phyloP scores from a whole-genome alignment of 2,329 filamentous ascomycete species.

The Pseudogymnoascus sp. region DNA sequence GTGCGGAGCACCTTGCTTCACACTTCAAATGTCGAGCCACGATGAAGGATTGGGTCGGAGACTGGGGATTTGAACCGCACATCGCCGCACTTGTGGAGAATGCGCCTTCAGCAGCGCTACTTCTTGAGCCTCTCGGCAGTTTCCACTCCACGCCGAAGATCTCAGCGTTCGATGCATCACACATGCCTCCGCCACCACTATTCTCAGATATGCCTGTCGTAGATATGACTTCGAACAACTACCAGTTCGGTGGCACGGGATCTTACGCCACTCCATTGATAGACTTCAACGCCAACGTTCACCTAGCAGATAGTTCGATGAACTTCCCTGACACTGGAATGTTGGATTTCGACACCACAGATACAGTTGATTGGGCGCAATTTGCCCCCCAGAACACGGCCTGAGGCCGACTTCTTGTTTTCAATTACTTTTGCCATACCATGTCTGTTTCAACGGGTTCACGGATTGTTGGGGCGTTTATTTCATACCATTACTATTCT shows the following conservation, averaged over 20 bases:
- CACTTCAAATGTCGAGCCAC: slow-evolving; percentile 32
- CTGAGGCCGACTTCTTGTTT: not conserved
- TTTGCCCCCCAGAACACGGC: not conserved
- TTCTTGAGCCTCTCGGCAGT: not conserved
- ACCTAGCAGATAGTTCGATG: not conserved
- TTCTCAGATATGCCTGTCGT: not conserved
- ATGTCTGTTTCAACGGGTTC: not conserved
- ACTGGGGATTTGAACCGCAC: slow-evolving; percentile 32
- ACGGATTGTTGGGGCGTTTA: not conserved
- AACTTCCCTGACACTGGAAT: not conserved
- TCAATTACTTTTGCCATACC: slow-evolving; percentile 2
- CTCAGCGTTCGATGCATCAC: not conserved
- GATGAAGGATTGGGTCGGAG: slow-evolving; percentile 33
- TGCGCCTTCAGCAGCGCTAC: not conserved
- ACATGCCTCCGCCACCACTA: not conserved
- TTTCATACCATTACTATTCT: not conserved
- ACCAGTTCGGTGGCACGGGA: not conserved
- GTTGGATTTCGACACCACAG: not conserved
- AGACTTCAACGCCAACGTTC: not conserved
- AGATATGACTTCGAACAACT: not conserved
- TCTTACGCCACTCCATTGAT: not conserved
- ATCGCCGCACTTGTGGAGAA: slow-evolving; percentile 27
- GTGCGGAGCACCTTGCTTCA: slow-evolving; percentile 32
- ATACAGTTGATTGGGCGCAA: slow-evolving; percentile 1
- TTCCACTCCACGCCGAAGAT: not conserved